phyloP scores from a whole-genome alignment of 2,329 filamentous ascomycete genomes.

The Scytalidium sp. region DNA sequence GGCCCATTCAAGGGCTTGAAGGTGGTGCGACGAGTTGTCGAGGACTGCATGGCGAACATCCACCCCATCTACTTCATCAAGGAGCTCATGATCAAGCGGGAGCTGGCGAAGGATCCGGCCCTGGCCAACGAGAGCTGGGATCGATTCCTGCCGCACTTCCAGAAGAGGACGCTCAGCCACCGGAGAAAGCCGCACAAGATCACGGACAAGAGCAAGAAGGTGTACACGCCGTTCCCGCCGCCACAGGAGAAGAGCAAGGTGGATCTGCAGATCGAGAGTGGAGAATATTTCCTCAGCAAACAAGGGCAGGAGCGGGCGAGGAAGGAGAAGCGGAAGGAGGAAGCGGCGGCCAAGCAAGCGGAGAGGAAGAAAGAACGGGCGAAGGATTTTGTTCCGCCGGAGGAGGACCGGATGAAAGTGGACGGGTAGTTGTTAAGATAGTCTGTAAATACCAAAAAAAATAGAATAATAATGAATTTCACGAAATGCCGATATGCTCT shows the following conservation, averaged over 20 bases:
- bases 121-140: slow-evolving; percentile 91
- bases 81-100: slow-evolving; percentile 88
- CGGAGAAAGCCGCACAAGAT: slow-evolving; percentile 79
- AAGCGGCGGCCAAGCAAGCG: slow-evolving; percentile 82
- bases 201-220: slow-evolving; percentile 90
- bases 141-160: slow-evolving; percentile 94
- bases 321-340: slow-evolving; percentile 77
- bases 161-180: slow-evolving; percentile 86
- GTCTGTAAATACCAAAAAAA: not conserved
- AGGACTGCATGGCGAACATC: slow-evolving; percentile 96
- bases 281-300: slow-evolving; percentile 95
- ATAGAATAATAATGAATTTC: too few species aligned
- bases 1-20: slow-evolving; percentile 91
- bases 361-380: slow-evolving; percentile 84
- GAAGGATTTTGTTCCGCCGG: slow-evolving; percentile 82
- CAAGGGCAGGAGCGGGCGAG: slow-evolving; percentile 83
- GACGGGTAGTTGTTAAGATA: slow-evolving; percentile 29
- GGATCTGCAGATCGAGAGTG: slow-evolving; percentile 94
- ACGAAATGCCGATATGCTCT: too few species aligned
- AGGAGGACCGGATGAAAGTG: slow-evolving; percentile 60
- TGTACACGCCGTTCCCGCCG: slow-evolving; percentile 95
- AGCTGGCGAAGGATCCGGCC: slow-evolving; percentile 84
- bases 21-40: slow-evolving; percentile 82
- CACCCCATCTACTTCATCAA: slow-evolving; percentile 93
- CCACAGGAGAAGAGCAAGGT: slow-evolving; percentile 98